A percentile compares a stretch with the other conserved stretches of the same genome.
Evolutionary conservation across 495 filamentous ascomycete genomes (phyloP).

Genomic region (Bacidia gigantensis): DNA sequence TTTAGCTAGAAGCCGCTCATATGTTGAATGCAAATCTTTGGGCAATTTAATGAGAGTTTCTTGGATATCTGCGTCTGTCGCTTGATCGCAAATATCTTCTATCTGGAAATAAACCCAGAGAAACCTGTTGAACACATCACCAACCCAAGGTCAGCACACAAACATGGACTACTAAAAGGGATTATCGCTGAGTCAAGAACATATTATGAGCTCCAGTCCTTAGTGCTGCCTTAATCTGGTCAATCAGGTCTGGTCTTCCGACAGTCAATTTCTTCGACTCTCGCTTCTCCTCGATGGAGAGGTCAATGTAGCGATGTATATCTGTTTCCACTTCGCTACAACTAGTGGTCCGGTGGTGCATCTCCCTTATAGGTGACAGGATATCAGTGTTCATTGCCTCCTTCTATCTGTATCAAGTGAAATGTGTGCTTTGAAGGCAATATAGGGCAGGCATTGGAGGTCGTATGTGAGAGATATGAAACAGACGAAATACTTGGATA

Average conservation of each 20-base stretch:
- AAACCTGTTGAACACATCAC: no score
- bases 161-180: background rate
- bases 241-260: conserved; percentile 8
- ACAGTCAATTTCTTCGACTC: background rate
- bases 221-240: conserved; percentile 16
- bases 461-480: no score
- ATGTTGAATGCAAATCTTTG: conserved; percentile 21
- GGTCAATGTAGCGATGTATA: conserved; percentile 8
- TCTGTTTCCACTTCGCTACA: conserved; percentile 5
- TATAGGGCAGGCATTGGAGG: no score
- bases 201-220: conserved; percentile 15
- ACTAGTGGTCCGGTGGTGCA: conserved; percentile 2
- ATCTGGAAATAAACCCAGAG: conserved; percentile 26
- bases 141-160: background rate
- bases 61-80: conserved; percentile 25
- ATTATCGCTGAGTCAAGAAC: conserved; percentile 2
- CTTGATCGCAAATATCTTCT: conserved; percentile 23
- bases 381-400: no score
- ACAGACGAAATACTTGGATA: no score
- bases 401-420: no score
- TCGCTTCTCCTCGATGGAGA: conserved; percentile 1
- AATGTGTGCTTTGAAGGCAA: no score
- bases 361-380: no score
- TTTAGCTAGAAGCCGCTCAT: conserved; percentile 17
- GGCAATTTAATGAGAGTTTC: conserved; percentile 22